Conservation (phyloP, 768 basidiomycete genomes). For the Trametes coccinea region DNA sequence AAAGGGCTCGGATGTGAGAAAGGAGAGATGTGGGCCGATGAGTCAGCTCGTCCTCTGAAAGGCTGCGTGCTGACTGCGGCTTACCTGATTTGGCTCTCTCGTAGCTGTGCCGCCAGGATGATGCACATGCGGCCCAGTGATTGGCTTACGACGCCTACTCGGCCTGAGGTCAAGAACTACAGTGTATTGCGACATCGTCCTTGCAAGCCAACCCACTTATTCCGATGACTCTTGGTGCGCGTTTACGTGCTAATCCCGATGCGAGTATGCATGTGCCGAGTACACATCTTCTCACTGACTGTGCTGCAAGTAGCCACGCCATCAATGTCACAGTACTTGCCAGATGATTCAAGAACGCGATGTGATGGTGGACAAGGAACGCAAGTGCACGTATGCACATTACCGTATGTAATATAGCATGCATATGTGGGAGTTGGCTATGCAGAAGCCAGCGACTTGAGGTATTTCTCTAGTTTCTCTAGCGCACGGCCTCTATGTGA, state of each 20-base stretch:
- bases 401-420: too few species aligned
- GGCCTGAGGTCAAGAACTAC: too few species aligned
- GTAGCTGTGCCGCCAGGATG: neutral
- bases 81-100: neutral
- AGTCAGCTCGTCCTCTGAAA: neutral
- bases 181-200: too few species aligned
- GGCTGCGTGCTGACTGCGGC: neutral
- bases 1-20: neutral
- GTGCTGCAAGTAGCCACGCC: too few species aligned
- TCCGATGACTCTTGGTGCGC: too few species aligned
- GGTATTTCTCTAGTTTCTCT: conserved; percentile 51
- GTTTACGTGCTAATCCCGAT: too few species aligned
- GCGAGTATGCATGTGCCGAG: neutral
- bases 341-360: too few species aligned
- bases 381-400: too few species aligned
- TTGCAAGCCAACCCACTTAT: too few species aligned
- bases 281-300: neutral
- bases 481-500: conserved; percentile 69
- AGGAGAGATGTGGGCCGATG: neutral
- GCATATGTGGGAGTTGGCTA: neutral
- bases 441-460: conserved; percentile 26
- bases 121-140: neutral
- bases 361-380: too few species aligned
- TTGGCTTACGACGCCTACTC: too few species aligned
- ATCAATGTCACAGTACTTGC: too few species aligned